Evolutionary conservation across 2,329 filamentous ascomycete genomes (phyloP).

Genomic region (Aureobasidium musti): DNA sequence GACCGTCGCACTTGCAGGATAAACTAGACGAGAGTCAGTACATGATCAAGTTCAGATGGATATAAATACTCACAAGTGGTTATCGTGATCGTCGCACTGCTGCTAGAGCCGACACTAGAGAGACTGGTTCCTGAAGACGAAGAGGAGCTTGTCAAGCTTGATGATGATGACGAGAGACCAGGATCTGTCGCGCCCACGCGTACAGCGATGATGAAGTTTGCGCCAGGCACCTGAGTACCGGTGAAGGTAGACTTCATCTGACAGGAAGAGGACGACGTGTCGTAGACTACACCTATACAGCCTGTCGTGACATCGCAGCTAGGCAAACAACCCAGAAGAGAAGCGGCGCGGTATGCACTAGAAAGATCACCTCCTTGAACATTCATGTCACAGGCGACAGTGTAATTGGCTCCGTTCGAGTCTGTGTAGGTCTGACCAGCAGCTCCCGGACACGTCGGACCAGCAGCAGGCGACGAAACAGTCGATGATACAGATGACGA

Average conservation of each 20-base stretch:
- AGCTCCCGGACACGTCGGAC: slow-evolving; percentile 33
- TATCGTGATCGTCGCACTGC: slow-evolving; percentile 14
- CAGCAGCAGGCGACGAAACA: neutral
- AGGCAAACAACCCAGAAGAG: slow-evolving; percentile 33
- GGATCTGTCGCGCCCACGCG: slow-evolving; percentile 10
- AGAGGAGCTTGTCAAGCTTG: neutral
- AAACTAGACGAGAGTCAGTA: slow-evolving; percentile 14
- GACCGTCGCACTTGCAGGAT: slow-evolving; percentile 29
- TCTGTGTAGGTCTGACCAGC: slow-evolving; percentile 33
- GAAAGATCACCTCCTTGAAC: slow-evolving; percentile 33
- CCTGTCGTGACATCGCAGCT: slow-evolving; percentile 32
- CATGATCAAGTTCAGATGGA: too few relatives aligned
- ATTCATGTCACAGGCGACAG: slow-evolving; percentile 33
- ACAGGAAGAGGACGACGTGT: slow-evolving; percentile 30
- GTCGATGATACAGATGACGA: neutral
- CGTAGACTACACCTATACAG: slow-evolving; percentile 34
- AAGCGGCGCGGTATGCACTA: slow-evolving; percentile 29
- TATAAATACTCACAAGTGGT: slow-evolving; percentile 18
- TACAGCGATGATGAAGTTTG: slow-evolving; percentile 1
- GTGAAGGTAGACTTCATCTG: slow-evolving; percentile 34
- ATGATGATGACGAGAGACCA: neutral
- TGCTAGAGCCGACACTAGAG: neutral
- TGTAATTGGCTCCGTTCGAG: slow-evolving; percentile 31
- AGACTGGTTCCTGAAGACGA: neutral
- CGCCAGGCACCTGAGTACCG: slow-evolving; percentile 26